Base-by-base conservation (phyloP, 495 filamentous ascomycete genomes). In the Podospora fimiseda region DNA sequence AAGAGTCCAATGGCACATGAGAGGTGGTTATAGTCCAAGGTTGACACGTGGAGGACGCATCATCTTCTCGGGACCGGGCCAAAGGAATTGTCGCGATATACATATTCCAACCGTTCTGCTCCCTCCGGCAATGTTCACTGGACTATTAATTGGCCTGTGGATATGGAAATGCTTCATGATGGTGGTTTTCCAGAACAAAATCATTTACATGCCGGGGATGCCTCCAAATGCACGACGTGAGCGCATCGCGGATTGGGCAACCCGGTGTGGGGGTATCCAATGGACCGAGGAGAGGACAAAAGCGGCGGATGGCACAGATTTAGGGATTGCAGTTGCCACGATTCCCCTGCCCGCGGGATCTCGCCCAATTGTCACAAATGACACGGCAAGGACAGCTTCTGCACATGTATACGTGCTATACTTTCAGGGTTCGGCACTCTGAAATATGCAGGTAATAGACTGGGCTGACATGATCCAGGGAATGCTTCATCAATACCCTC, bases 161-260 rank as follows among this genome's bases (percentile, higher is more conserved):
- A 75, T 76, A 0, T 90, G 85, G 78, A 91, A 93, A 70, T 90
- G 86, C 57, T 63, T 84, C 49, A 88, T 90, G 85, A 81, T 91
- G 69, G 74, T 92, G 16, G 57, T 85, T 4, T 84, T 92, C 62
- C 88, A 90, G 66, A 88, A 91, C 61, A 88, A 88, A 54, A 88
- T 93, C 52, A 82, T 92, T 43, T 91, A 91, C 67, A 88, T 90
- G 69, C 84, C 88, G 0, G 82, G 81, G 27, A 56, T 89, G 7
- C 86, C 86, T 9, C 85, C 86, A 1, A 77, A 71, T 59, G 67
- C 78, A 0, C 70, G 80, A 7, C 55, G 72, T 24, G 80, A 86
- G 63, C 80, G 61, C 41, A 84, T 91, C 21, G 60, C 65, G 2
- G 79, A 85, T 46, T 89, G 89, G 61, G 69, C 66, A 2, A 24